These are phyloP conservation scores for Orbilia oligospora DNA, from an alignment of 2,329 filamentous ascomycete species.

Conservation along the genomic window DNA sequence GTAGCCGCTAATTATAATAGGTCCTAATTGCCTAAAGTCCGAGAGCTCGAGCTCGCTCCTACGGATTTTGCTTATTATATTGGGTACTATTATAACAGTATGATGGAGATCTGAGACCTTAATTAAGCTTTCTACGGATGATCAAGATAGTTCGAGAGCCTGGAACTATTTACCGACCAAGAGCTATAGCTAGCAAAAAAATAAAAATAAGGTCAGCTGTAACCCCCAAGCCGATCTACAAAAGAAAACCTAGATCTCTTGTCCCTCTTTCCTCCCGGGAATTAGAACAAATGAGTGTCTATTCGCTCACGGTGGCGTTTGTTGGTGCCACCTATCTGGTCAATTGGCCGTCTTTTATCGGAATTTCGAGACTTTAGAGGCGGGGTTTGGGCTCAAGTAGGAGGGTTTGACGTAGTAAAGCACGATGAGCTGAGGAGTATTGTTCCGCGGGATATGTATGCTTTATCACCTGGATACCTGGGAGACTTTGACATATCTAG, in stretches of 20 bases:
- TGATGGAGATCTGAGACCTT: neutral
- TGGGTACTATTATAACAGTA: neutral
- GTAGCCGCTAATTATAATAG: neutral
- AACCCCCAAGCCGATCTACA: conserved; percentile 14
- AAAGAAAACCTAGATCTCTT: conserved; percentile 24
- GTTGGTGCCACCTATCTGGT: conserved; percentile 5
- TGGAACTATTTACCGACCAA: neutral
- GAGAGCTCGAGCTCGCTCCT: conserved; percentile 13
- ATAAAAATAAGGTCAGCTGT: conserved; percentile 1
- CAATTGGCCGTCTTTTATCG: conserved; percentile 39
- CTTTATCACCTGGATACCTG: conserved; percentile 1
- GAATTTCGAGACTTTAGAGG: conserved; percentile 11
- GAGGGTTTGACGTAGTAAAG: neutral
- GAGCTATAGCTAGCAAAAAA: neutral
- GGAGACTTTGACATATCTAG: neutral
- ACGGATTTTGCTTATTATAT: neutral
- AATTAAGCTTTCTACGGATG: neutral
- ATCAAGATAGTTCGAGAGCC: neutral
- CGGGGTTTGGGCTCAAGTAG: neutral
- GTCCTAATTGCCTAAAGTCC: neutral
- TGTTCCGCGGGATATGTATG: conserved; percentile 9
- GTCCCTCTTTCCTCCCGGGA: neutral
- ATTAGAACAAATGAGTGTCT: neutral
- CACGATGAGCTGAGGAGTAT: conserved; percentile 1
- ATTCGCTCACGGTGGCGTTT: conserved; percentile 26